phyloP scores from a whole-genome alignment of 2,329 filamentous ascomycete species.

The Helminthosporium solani region DNA sequence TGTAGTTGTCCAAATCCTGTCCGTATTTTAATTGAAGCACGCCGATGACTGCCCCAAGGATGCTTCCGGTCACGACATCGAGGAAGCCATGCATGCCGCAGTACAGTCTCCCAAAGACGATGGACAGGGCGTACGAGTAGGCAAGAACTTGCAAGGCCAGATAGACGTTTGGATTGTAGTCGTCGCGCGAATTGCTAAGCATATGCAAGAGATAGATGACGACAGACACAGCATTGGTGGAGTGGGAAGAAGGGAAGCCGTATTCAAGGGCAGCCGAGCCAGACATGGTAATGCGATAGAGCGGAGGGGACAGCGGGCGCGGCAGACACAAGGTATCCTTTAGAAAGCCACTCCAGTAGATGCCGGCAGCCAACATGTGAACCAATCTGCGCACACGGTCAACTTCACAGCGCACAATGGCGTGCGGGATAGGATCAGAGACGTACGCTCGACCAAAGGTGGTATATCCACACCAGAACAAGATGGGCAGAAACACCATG shows the following conservation, averaged over 20 bases:
- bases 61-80: slow-evolving; percentile 79
- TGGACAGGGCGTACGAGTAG: slow-evolving; percentile 85
- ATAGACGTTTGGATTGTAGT: slow-evolving; percentile 60
- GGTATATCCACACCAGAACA: slow-evolving; percentile 94
- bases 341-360: slow-evolving; percentile 76
- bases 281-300: slow-evolving; percentile 96
- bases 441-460: slow-evolving; percentile 82
- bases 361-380: slow-evolving; percentile 66
- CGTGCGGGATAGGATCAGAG: not conserved
- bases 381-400: slow-evolving; percentile 33
- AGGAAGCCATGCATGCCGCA: slow-evolving; percentile 99
- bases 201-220: slow-evolving; percentile 78
- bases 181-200: slow-evolving; percentile 65
- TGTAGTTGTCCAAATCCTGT: slow-evolving; percentile 65
- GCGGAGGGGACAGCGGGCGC: slow-evolving; percentile 83
- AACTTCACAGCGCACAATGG: slow-evolving; percentile 2
- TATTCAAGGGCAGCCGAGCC: slow-evolving; percentile 94
- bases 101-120: slow-evolving; percentile 87
- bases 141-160: slow-evolving; percentile 65
- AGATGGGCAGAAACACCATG: slow-evolving; percentile 89
- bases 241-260: slow-evolving; percentile 95
- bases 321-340: slow-evolving; percentile 94
- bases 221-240: slow-evolving; percentile 93
- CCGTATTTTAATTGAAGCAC: slow-evolving; percentile 58
- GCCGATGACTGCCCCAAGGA: slow-evolving; percentile 69